Percentiles rank a stretch among this genome's conserved stretches.
phyloP scores from a whole-genome alignment of 768 basidiomycete species.

The Epithele typhae region DNA sequence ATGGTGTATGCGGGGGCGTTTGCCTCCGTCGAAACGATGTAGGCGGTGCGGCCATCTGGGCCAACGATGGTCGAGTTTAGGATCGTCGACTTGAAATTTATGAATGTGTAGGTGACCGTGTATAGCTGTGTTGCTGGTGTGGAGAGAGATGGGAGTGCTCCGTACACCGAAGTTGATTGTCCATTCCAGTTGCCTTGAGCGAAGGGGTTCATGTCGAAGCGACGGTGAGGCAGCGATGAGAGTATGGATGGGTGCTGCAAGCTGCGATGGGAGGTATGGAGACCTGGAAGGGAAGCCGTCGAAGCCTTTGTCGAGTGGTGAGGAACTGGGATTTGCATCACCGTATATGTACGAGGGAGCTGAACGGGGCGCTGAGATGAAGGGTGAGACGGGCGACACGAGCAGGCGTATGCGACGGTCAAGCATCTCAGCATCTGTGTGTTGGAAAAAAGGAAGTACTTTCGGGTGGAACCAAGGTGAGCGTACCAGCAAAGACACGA shows the following conservation, averaged over 20 bases:
- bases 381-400: no score
- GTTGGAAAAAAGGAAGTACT: no score
- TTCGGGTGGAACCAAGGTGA: no score
- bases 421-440: no score
- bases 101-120: conserved; percentile 45
- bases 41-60: conserved; percentile 43
- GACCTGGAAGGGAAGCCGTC: background rate
- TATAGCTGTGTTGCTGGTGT: conserved; percentile 18
- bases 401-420: no score
- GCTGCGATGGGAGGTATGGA: background rate
- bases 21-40: conserved; percentile 46
- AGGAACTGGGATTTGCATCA: background rate
- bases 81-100: conserved; percentile 44
- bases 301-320: background rate
- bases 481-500: no score
- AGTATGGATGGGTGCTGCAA: background rate
- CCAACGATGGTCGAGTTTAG: conserved; percentile 56
- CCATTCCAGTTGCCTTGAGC: conserved; percentile 17
- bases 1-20: conserved; percentile 49
- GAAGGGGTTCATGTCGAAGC: conserved; percentile 24
- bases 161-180: conserved; percentile 50
- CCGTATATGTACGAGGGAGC: background rate
- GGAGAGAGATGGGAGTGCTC: conserved; percentile 51
- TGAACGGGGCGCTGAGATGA: no score
- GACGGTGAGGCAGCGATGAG: no score